Conservation (phyloP, 768 basidiomycete genomes). For the Phanerochaete sordida region DNA sequence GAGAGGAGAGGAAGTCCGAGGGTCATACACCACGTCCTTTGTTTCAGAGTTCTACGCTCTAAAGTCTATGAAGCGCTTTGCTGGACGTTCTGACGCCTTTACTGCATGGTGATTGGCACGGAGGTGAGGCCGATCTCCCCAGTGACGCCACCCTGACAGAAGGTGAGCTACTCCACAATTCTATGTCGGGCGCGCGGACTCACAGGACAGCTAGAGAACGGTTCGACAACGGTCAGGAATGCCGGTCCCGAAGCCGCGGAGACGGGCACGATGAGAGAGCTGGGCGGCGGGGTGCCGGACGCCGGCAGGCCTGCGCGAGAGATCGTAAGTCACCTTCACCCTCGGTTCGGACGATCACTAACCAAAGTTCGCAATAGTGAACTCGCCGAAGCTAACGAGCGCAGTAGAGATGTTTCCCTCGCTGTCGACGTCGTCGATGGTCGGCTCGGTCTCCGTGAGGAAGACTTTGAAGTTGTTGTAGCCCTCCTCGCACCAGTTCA, state of each 20-base stretch:
- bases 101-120: background rate
- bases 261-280: background rate
- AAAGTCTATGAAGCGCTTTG: too few relatives aligned
- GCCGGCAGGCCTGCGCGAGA: slow-evolving; percentile 5
- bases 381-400: slow-evolving; percentile 1
- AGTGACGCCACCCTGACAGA: slow-evolving; percentile 5
- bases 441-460: slow-evolving; percentile 1
- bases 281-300: slow-evolving; percentile 4
- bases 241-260: background rate
- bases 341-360: background rate
- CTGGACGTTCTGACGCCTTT: background rate
- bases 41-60: background rate
- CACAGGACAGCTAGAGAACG: slow-evolving; percentile 12
- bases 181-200: background rate
- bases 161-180: background rate
- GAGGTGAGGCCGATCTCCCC: slow-evolving; percentile 10
- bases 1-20: background rate
- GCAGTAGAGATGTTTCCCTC: slow-evolving; percentile 2
- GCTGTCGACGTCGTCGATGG: slow-evolving; percentile 12
- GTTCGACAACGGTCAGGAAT: slow-evolving; percentile 9
- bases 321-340: background rate
- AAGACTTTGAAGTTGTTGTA: slow-evolving; percentile 14
- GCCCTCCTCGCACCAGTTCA: slow-evolving; percentile 15
- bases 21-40: too few relatives aligned
- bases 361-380: slow-evolving; percentile 14